A percentile compares a stretch with the other conserved stretches of the same genome.
These are phyloP conservation scores for Umbelopsis isabellina DNA, from an alignment of 192 early-diverging fungal species.

Conservation along the genomic window DNA sequence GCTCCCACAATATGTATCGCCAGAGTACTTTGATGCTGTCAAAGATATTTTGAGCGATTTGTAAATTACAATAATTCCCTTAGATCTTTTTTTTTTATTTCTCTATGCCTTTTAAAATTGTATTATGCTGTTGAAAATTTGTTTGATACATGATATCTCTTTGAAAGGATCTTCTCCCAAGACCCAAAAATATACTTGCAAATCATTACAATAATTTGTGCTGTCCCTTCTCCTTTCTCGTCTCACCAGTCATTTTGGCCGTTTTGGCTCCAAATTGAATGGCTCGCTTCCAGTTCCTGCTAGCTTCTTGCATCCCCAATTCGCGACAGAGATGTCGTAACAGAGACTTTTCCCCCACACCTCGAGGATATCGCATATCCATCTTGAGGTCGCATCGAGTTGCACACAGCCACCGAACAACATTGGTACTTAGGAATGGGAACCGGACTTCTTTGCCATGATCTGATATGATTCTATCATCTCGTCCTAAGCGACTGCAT, in stretches of 20 bases:
- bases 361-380: conserved; percentile 78
- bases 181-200: neutral
- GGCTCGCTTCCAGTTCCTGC: conserved; percentile 83
- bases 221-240: conserved; percentile 39
- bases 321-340: conserved; percentile 71
- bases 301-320: conserved; percentile 71
- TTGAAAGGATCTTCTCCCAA: conserved; percentile 1
- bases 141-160: neutral
- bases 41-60: conserved; percentile 57
- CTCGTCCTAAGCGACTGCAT: conserved; percentile 63
- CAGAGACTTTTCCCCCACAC: conserved; percentile 91
- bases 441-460: conserved; percentile 84
- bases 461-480: conserved; percentile 91
- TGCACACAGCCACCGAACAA: conserved; percentile 66
- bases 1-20: conserved; percentile 52
- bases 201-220: conserved; percentile 27
- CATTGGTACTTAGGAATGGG: conserved; percentile 79
- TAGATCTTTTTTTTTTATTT: conserved; percentile 12
- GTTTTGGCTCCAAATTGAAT: conserved; percentile 97
- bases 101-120: neutral
- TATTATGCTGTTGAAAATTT: neutral
- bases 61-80: conserved; percentile 33
- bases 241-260: conserved; percentile 83
- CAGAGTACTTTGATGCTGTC: conserved; percentile 56
- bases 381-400: conserved; percentile 80